phyloP scores from a whole-genome alignment of 2,329 filamentous ascomycete genomes.

The Cytospora piceicola region DNA sequence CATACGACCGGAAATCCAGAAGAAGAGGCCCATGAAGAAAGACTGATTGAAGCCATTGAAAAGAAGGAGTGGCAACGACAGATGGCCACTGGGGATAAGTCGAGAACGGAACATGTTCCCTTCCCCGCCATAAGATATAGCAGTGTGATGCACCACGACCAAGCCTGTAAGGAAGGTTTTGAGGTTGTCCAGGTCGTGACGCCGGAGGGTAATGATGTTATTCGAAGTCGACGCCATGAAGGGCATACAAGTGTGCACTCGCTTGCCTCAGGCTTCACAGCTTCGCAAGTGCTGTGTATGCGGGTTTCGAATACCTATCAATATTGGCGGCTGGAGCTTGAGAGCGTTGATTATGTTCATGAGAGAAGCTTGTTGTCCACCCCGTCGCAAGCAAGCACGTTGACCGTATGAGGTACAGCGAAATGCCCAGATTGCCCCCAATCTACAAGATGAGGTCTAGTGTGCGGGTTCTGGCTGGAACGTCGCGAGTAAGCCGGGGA shows the following conservation, averaged over 20 bases:
- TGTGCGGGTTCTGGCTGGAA: no score
- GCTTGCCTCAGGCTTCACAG: no score
- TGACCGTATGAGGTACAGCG: not conserved
- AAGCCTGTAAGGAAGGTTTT: constrained; percentile 30
- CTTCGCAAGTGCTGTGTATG: no score
- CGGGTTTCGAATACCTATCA: not conserved
- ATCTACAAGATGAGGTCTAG: not conserved
- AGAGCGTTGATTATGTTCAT: not conserved
- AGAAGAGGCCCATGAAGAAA: constrained; percentile 34
- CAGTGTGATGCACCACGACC: constrained; percentile 34
- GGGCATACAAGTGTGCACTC: not conserved
- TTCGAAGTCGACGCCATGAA: not conserved
- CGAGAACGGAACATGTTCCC: constrained; percentile 28
- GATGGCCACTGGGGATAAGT: constrained; percentile 9
- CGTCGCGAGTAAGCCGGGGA: not conserved
- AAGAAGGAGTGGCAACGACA: constrained; percentile 26
- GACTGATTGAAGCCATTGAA: constrained; percentile 34
- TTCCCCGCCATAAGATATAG: constrained; percentile 30
- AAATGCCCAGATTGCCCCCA: not conserved
- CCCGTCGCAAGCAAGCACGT: not conserved
- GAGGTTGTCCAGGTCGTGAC: constrained; percentile 33
- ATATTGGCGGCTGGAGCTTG: not conserved
- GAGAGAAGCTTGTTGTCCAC: not conserved
- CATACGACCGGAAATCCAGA: constrained; percentile 30
- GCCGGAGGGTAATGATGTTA: not conserved